Percentiles rank a stretch among this genome's conserved stretches.
These are phyloP conservation scores for Botryotinia narcissicola DNA, from an alignment of 2,329 filamentous ascomycete genomes.

Conservation along the genomic window DNA sequence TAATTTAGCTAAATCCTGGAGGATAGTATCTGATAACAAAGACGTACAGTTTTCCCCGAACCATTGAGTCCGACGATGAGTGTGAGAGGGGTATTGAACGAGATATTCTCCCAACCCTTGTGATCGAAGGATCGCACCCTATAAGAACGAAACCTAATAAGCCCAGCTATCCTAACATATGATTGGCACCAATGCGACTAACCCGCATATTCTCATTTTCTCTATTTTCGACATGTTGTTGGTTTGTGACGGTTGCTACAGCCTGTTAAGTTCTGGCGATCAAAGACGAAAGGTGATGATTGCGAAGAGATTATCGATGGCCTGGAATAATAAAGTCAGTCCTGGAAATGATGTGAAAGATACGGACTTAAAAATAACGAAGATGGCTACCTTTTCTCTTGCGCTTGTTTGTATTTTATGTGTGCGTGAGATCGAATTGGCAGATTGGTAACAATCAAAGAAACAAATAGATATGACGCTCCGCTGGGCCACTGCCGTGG, in stretches of 20 bases:
- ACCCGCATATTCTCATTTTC: conserved; percentile 82
- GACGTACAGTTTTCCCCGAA: conserved; percentile 79
- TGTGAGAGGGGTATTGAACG: conserved; percentile 87
- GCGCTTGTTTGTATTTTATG: neutral
- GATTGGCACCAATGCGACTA: conserved; percentile 22
- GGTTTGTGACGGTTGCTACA: neutral
- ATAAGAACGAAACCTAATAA: conserved; percentile 5
- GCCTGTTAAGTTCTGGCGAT: neutral
- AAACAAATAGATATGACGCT: neutral
- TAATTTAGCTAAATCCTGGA: conserved; percentile 19
- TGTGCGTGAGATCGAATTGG: neutral
- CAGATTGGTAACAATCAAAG: neutral
- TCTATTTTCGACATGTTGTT: conserved; percentile 74
- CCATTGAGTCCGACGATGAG: conserved; percentile 97
- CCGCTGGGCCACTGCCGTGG: conserved; percentile 4
- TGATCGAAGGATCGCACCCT: conserved; percentile 84
- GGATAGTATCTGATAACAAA: neutral
- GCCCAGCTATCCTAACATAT: neutral
- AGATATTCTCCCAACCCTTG: conserved; percentile 70
- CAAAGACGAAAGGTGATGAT: neutral
- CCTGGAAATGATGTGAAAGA: neutral
- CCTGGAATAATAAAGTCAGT: neutral
- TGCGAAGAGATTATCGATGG: neutral
- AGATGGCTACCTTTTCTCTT: neutral
- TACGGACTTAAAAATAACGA: too few relatives aligned